These are phyloP conservation scores for Penicillium lividum DNA, from an alignment of 495 filamentous ascomycete species.

Conservation along the genomic window DNA sequence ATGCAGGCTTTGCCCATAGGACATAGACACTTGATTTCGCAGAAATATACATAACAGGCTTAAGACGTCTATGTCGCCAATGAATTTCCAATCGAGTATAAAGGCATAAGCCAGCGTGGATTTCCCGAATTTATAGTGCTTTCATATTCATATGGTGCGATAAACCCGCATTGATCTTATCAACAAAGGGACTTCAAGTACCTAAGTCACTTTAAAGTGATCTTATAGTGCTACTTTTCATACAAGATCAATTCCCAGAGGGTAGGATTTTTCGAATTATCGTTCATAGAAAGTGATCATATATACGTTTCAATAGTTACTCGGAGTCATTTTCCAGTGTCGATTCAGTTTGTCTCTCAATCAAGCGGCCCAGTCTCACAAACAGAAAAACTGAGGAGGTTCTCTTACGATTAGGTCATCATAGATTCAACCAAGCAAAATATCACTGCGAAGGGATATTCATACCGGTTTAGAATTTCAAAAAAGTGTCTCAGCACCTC, in stretches of 20 bases:
- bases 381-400: background rate
- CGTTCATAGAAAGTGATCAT: no score
- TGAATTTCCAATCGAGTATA: background rate
- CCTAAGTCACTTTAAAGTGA: no score
- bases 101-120: background rate
- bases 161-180: background rate
- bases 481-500: background rate
- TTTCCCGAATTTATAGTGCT: background rate
- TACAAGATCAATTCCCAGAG: no score
- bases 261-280: no score
- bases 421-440: background rate
- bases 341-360: background rate
- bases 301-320: background rate
- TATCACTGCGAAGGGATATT: background rate
- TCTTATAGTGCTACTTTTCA: no score
- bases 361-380: background rate
- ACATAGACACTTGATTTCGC: background rate
- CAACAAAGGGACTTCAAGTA: no score
- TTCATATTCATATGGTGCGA: background rate
- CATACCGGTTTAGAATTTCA: background rate
- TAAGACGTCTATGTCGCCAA: background rate
- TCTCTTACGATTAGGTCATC: background rate
- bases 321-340: background rate
- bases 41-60: conserved; percentile 1
- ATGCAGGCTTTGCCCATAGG: background rate